phyloP scores from a whole-genome alignment of 129 eudicot species.

The Flaveria trinervia region DNA sequence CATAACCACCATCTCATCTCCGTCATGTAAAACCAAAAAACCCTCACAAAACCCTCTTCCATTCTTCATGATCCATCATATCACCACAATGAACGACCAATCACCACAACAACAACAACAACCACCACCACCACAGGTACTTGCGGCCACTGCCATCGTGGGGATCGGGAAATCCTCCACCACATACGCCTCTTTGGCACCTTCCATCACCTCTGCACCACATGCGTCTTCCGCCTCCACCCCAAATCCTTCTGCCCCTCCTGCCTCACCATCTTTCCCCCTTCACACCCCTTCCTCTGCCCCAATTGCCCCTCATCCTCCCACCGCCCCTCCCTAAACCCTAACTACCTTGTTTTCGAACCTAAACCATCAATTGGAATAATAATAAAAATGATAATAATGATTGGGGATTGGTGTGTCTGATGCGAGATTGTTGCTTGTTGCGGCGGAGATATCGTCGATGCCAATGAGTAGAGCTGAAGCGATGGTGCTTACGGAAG shows the following conservation, averaged over 20 bases:
- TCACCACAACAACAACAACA: not conserved
- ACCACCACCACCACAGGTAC: no score
- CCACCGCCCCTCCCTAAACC: conserved; percentile 46
- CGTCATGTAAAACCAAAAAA: no score
- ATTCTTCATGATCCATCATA: not conserved
- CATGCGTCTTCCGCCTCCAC: conserved; percentile 67
- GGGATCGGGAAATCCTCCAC: conserved; percentile 15
- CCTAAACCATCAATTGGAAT: conserved; percentile 6
- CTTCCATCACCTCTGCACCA: conserved; percentile 63
- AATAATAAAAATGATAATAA: no score
- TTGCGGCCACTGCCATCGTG: conserved; percentile 20
- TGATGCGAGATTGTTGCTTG: conserved; percentile 47
- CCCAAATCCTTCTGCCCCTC: conserved; percentile 61
- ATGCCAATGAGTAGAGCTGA: conserved; percentile 49
- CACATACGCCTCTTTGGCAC: conserved; percentile 40
- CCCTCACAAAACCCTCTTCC: no score
- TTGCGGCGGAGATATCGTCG: conserved; percentile 51
- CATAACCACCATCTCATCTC: no score
- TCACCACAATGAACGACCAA: conserved; percentile 13
- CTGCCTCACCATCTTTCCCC: conserved; percentile 46
- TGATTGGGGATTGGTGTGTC: conserved; percentile 32
- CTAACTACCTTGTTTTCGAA: conserved; percentile 41
- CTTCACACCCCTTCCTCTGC: conserved; percentile 29
- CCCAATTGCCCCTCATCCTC: conserved; percentile 52
- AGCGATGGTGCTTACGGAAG: conserved; percentile 37